Conservation (phyloP, 139 green algal genomes). For the Zygnema cylindricum region DNA sequence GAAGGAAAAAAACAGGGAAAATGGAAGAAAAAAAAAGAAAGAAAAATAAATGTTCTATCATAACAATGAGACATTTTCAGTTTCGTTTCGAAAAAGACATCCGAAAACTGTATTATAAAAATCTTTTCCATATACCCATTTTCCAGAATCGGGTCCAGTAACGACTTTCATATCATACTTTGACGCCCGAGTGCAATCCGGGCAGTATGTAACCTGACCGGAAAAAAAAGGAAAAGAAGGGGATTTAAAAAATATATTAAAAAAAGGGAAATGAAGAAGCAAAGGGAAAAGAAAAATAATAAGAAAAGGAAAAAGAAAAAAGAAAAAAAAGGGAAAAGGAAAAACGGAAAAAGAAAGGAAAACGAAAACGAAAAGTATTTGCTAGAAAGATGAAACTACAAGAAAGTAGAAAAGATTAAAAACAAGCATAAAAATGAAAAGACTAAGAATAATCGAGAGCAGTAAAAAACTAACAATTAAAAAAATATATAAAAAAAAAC, state of each 20-base stretch:
- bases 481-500: background rate
- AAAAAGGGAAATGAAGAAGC: background rate
- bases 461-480: background rate
- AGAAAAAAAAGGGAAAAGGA: background rate
- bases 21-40: too few species aligned
- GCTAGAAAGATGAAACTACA: background rate
- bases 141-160: background rate
- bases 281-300: background rate
- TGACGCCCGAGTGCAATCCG: conserved; percentile 32
- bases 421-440: background rate
- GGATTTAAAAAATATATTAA: background rate
- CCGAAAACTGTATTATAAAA: conserved; percentile 57
- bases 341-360: background rate
- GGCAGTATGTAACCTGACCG: conserved; percentile 61
- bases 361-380: background rate
- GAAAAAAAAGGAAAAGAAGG: conserved; percentile 12
- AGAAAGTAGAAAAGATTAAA: background rate
- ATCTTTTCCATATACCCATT: conserved; percentile 1
- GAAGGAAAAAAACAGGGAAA: too few species aligned
- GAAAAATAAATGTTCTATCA: too few species aligned
- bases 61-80: conserved; percentile 16
- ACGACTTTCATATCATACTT: conserved; percentile 47
- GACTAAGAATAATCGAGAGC: background rate
- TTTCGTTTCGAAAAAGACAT: conserved; percentile 47
- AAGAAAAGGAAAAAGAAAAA: background rate